Percentiles rank a stretch among this genome's conserved stretches.
Evolutionary conservation across 768 basidiomycete genomes (phyloP).

Genomic region (Lentinula aciculospora): DNA sequence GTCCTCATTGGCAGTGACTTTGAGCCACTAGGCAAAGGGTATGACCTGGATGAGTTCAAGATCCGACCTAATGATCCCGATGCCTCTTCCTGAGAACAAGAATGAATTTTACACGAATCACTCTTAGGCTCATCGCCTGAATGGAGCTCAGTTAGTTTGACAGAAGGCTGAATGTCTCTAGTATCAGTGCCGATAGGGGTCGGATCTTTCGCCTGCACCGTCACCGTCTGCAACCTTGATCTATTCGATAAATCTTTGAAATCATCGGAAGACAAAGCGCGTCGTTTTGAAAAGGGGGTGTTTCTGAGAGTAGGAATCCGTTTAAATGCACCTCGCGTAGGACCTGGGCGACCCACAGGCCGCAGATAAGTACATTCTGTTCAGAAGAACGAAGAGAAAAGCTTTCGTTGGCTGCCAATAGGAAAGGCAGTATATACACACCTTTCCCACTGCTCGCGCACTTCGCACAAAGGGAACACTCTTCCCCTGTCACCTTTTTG

Average conservation of each 20-base stretch:
- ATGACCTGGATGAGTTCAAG: neutral
- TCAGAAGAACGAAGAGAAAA: neutral
- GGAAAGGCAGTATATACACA: neutral
- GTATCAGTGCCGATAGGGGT: neutral
- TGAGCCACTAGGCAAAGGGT: neutral
- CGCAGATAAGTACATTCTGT: slow-evolving; percentile 1
- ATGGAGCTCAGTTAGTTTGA: neutral
- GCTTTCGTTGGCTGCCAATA: too few relatives aligned
- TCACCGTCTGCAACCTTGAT: neutral
- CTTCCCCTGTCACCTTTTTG: neutral
- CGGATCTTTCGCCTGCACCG: neutral
- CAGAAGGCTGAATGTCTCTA: neutral
- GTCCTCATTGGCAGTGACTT: neutral
- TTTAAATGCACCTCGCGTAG: neutral
- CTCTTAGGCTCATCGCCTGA: neutral
- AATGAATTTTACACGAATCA: neutral
- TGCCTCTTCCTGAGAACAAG: neutral
- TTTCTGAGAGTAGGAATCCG: neutral
- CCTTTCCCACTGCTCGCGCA: neutral
- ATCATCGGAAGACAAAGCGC: neutral
- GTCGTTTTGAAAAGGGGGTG: neutral
- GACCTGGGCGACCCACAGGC: neutral
- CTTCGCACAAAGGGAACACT: neutral
- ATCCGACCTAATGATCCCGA: neutral
- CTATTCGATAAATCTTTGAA: neutral